Base-by-base conservation (phyloP, 306 rosid genomes). In the Malus orientalis region DNA sequence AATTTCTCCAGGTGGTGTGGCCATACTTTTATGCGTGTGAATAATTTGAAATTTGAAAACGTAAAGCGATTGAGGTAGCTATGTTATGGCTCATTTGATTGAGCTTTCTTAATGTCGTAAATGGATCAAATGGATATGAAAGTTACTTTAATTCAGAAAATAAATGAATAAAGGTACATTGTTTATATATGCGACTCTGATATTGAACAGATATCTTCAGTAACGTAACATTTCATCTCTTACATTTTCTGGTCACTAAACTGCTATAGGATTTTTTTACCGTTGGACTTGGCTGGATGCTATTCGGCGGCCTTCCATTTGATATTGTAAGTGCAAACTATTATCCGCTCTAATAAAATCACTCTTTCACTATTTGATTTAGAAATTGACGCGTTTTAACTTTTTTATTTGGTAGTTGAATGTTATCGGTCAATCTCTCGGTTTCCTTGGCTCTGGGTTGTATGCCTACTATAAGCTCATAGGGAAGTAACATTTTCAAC, bases 221-320 rank as follows among this genome's bases (percentile, higher is more conserved):
- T 19, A 57, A 32, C 25, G 14, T 54, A 1, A 8, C 6, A 13
- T 6, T 4, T 36, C 18, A 2, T 73, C 61, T 13, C 30, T 67
- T 42, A 42, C 45, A 9, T 38, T 51, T 51, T 15, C 55, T 51
- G 55, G 8, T 51, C 62, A 38, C 9, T 60, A 20, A 16, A 42
- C 38, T 60, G 57, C 30, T 69, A 0, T 74, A 91, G 98, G 97
- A 94, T 91, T 74, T 91, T 36, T 92, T 94, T 81, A 94, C 98
- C 30, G 88, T 91, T 73, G 93, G 97, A 38, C 85, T 94, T 80
- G 98, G 98, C 73, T 94, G 98, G 98, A 75, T 88, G 58, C 60
- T 94, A 57, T 94, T 94, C 78, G 98, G 97, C 44, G 95, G 98
- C 81, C 97, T 94, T 71, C 96, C 95, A 33, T 92, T 86, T 77